phyloP scores from a whole-genome alignment of 2,329 filamentous ascomycete genomes.

The Fusarium redolens region DNA sequence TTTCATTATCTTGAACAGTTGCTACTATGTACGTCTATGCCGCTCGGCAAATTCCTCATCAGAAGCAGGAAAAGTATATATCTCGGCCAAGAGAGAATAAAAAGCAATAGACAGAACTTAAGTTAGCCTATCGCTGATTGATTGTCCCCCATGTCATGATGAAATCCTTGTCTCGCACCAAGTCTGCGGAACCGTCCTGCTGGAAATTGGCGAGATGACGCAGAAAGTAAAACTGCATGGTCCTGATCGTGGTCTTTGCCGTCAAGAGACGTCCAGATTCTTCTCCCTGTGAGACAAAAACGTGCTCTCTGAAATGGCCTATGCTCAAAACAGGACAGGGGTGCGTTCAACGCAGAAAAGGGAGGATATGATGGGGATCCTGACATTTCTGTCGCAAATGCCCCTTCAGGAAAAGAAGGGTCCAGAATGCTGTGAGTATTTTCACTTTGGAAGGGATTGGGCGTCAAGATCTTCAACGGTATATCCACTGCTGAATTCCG shows the following conservation, averaged over 20 bases:
- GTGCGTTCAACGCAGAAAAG: neutral
- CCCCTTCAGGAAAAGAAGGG: constrained; percentile 1
- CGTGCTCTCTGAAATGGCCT: neutral
- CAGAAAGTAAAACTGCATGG: constrained; percentile 6
- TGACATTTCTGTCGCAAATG: constrained; percentile 5
- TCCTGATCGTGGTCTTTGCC: neutral
- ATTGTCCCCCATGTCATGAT: constrained; percentile 12
- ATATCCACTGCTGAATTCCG: constrained; percentile 14
- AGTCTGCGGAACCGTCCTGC: constrained; percentile 29
- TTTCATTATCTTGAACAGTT: constrained; percentile 5
- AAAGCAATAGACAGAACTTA: neutral
- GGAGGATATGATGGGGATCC: neutral
- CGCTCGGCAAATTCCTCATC: neutral
- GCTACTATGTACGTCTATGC: no score
- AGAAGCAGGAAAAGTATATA: neutral
- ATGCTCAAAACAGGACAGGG: neutral
- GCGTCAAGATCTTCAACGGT: constrained; percentile 31
- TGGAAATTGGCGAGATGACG: constrained; percentile 37
- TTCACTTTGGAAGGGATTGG: constrained; percentile 4
- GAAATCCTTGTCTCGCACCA: constrained; percentile 6
- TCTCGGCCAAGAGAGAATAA: neutral
- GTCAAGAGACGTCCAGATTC: neutral
- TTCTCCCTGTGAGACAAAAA: constrained; percentile 19
- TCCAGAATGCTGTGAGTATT: neutral
- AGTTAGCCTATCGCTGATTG: constrained; percentile 16